Evolutionary conservation across 176 grass and related monocot genomes (phyloP).

Genomic region (Saccharum spontaneum): DNA sequence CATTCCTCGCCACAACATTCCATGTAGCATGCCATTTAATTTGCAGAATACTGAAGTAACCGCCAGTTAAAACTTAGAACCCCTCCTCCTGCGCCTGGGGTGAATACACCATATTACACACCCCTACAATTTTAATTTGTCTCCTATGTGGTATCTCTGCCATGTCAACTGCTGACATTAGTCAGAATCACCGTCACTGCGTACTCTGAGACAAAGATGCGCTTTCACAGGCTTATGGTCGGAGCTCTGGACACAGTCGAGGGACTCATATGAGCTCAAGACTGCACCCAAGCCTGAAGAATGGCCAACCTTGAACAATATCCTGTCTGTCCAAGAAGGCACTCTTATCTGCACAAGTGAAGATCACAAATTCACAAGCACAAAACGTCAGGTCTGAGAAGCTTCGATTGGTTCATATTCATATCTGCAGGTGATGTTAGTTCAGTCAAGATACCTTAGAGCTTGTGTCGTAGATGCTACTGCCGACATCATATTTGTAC

Average conservation of each 20-base stretch:
- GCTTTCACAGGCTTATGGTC: conserved; percentile 71
- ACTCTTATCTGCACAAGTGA: conserved; percentile 53
- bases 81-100: not conserved
- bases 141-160: no score
- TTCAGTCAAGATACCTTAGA: conserved; percentile 33
- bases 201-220: conserved; percentile 62
- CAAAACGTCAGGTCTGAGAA: not conserved
- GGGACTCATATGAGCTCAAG: conserved; percentile 59
- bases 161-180: not conserved
- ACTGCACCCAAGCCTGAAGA: conserved; percentile 57
- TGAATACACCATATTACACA: not conserved
- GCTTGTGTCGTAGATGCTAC: conserved; percentile 64
- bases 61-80: not conserved
- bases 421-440: not conserved
- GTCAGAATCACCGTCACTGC: not conserved
- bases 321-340: conserved; percentile 76
- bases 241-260: conserved; percentile 57
- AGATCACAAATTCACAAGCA: not conserved
- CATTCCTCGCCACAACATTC: not conserved
- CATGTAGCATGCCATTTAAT: not conserved
- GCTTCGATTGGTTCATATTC: not conserved
- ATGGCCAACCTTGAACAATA: conserved; percentile 69
- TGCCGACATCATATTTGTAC: conserved; percentile 65
- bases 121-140: no score
- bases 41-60: not conserved